Evolutionary conservation across 768 basidiomycete genomes (phyloP), one percentile per base, ranked within the genome.

Genomic region (Rhodotorula diobovata): DNA sequence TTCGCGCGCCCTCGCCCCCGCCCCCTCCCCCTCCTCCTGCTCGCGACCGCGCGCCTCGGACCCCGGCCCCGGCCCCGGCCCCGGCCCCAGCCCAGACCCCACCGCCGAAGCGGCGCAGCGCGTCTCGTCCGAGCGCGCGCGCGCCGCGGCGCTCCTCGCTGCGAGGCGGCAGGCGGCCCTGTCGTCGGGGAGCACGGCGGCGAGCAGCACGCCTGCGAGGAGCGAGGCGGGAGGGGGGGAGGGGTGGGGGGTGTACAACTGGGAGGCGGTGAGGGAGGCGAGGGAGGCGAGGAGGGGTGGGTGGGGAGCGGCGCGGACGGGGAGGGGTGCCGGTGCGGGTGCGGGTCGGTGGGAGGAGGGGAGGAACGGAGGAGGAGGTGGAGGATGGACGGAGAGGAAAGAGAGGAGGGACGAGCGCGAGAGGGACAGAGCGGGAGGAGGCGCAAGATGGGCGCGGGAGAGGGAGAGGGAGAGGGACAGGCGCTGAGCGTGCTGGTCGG

Each of bases 211-310:
- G 32, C 66, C 73, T 12, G 39, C 65, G 48, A 32, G 73, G 57
- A 74, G 69, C 25, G 69, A 74, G 50, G 43, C 7, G 3, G 64
- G 66, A 12, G 41, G 11, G 14, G 41, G 14, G 41, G 11, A 18
- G 1, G 71, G 72, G 30, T 73, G 51, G 39, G 73, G 73, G 11
- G 66, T 71, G 70, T 75, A 64, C 35, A 71, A 75, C 35, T 35
- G 61, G 18, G 57, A 68, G 37, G 73, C 66, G 45, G 61, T 62
- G 15, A 34, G 51, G 46, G 57, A 28, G 54, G 70, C 73, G 34
- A 41, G 41, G 56, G 50, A 43, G 43, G 63, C 53, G 50, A 30
- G 73, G 45, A 57, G 28, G 21, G 43, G n/a, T n/a, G n/a, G n/a
- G n/a, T n/a, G n/a, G n/a, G n/a, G n/a, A n/a, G n/a, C n/a, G n/a